Evolutionary conservation across 768 basidiomycete species (phyloP).

Genomic region (Suillus luteus): DNA sequence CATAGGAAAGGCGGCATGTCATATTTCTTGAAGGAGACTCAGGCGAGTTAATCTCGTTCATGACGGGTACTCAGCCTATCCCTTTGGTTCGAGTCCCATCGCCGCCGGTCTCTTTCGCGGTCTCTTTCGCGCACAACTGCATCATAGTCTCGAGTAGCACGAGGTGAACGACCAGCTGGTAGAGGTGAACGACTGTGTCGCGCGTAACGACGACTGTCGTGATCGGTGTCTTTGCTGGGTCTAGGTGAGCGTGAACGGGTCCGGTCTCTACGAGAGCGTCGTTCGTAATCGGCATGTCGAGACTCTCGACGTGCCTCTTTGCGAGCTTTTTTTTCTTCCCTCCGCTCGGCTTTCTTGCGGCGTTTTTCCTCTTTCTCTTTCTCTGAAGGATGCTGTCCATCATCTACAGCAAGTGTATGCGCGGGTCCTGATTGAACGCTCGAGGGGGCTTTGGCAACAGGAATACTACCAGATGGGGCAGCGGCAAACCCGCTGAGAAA

Average conservation of each 20-base stretch:
- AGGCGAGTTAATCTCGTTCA: conserved; percentile 22
- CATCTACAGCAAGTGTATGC: conserved; percentile 29
- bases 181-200: conserved; percentile 36
- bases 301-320: conserved; percentile 50
- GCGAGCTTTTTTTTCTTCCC: conserved; percentile 58
- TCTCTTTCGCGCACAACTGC: conserved; percentile 29
- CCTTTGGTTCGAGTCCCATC: conserved; percentile 54
- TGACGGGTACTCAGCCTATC: conserved; percentile 30
- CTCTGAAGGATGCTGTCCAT: conserved; percentile 34
- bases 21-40: conserved; percentile 8
- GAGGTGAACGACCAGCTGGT: conserved; percentile 17
- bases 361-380: conserved; percentile 58
- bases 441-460: conserved; percentile 22
- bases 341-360: conserved; percentile 53
- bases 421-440: conserved; percentile 19
- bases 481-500: conserved; percentile 70
- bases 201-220: conserved; percentile 19
- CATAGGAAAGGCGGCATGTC: conserved; percentile 11
- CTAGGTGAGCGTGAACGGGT: conserved; percentile 41
- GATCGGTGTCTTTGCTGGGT: conserved; percentile 18
- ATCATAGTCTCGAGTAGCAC: conserved; percentile 30
- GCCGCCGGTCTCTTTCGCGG: conserved; percentile 47
- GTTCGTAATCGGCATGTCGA: conserved; percentile 34
- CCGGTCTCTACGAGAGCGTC: conserved; percentile 28
- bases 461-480: conserved; percentile 38